phyloP scores from a whole-genome alignment of 2,329 filamentous ascomycete species.

The Aaosphaeria pasadenensis region DNA sequence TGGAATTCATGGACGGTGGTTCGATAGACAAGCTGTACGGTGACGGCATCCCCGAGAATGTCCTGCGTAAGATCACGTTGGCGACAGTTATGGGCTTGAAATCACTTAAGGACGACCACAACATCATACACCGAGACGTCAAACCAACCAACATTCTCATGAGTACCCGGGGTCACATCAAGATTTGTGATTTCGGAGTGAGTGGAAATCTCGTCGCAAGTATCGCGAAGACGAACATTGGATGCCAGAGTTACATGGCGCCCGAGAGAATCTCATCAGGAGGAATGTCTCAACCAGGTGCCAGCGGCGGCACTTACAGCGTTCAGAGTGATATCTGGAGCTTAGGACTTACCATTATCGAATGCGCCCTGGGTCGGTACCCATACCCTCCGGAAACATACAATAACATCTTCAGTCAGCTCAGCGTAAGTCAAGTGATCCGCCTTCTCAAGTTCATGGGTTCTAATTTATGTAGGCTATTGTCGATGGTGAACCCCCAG shows the following conservation, averaged over 20 bases:
- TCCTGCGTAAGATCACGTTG: slow-evolving; percentile 86
- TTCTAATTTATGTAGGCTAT: slow-evolving; percentile 66
- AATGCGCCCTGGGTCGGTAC: slow-evolving; percentile 91
- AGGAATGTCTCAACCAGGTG: slow-evolving; percentile 68
- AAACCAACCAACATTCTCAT: slow-evolving; percentile 98
- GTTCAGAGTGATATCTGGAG: slow-evolving; percentile 99
- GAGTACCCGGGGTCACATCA: slow-evolving; percentile 86
- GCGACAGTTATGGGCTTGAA: slow-evolving; percentile 90
- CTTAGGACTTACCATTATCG: slow-evolving; percentile 88
- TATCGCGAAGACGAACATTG: slow-evolving; percentile 98
- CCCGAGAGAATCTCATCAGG: slow-evolving; percentile 92
- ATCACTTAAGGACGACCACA: slow-evolving; percentile 93
- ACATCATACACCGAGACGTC: slow-evolving; percentile 97
- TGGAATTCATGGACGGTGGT: slow-evolving; percentile 98
- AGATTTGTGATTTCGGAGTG: slow-evolving; percentile 98
- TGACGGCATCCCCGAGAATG: slow-evolving; percentile 83
- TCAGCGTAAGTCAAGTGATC: slow-evolving; percentile 67
- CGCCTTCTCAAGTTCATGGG: not conserved
- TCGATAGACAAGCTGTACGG: slow-evolving; percentile 95
- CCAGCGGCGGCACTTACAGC: slow-evolving; percentile 83
- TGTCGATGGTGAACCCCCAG: slow-evolving; percentile 92
- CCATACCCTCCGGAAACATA: slow-evolving; percentile 97
- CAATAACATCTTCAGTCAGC: slow-evolving; percentile 95
- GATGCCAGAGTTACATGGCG: slow-evolving; percentile 99
- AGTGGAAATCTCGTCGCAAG: slow-evolving; percentile 94